Evolutionary conservation across 495 filamentous ascomycete species (phyloP).

Genomic region (Aspergillus saccharolyticus): DNA sequence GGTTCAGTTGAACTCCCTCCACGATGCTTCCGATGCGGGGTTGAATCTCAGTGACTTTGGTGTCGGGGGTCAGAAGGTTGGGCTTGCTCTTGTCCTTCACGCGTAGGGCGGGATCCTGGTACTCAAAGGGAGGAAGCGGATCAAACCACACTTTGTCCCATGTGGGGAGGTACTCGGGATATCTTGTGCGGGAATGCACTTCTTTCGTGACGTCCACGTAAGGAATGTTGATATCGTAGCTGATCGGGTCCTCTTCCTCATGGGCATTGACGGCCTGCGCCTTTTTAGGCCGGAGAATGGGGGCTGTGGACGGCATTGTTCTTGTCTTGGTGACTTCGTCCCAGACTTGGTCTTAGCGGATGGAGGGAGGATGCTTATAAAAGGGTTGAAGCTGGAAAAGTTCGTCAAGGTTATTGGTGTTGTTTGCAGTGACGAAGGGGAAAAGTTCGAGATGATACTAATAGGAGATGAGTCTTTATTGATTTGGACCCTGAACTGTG

Average conservation of each 20-base stretch:
- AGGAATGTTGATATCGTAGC: conserved; percentile 55
- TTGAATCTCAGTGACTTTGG: conserved; percentile 56
- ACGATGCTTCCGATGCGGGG: conserved; percentile 69
- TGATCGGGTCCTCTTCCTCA: conserved; percentile 41
- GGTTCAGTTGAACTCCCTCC: conserved; percentile 65
- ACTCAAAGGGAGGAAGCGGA: conserved; percentile 53
- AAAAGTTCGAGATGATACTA: conserved; percentile 8
- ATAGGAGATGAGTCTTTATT: no score
- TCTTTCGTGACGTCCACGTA: conserved; percentile 43
- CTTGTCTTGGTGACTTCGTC: conserved; percentile 1
- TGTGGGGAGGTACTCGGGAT: conserved; percentile 57
- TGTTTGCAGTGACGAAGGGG: not conserved
- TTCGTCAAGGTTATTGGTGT: not conserved
- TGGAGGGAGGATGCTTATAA: not conserved
- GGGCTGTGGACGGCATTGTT: conserved; percentile 38
- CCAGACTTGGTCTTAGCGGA: not conserved
- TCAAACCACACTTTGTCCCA: conserved; percentile 61
- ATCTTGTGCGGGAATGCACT: conserved; percentile 41
- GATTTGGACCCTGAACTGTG: no score
- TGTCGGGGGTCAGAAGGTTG: conserved; percentile 47
- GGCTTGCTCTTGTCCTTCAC: conserved; percentile 53
- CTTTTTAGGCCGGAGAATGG: conserved; percentile 29
- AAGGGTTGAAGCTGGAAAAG: not conserved
- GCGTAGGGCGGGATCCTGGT: conserved; percentile 53
- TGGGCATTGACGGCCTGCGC: conserved; percentile 26